These are phyloP conservation scores for Calcarisporium arbuscula DNA, from an alignment of 2,329 filamentous ascomycete genomes.

Conservation along the genomic window DNA sequence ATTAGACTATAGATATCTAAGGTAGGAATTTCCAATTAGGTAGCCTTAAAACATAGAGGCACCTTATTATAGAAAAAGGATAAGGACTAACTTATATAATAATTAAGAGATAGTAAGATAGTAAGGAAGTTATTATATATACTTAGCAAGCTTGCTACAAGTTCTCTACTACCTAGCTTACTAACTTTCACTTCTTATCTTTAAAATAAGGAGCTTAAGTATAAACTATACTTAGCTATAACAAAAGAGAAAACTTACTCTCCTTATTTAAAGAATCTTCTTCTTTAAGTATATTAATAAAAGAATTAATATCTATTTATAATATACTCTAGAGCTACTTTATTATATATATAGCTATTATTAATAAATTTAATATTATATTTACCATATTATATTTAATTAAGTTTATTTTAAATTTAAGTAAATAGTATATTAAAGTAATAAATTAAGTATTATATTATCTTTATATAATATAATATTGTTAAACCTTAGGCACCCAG, in stretches of 20 bases:
- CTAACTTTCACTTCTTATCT: not conserved
- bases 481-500: not conserved
- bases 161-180: not conserved
- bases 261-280: not conserved
- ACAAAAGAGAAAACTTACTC: not conserved
- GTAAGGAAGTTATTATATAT: not conserved
- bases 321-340: no score
- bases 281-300: not conserved
- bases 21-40: no score
- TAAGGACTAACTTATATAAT: not conserved
- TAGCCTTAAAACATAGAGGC: no score
- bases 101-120: not conserved
- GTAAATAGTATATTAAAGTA: not conserved
- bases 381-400: not conserved
- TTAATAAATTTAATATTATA: not conserved
- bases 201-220: not conserved
- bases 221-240: not conserved
- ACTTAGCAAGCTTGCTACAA: not conserved
- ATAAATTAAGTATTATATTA: not conserved
- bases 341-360: conserved; percentile 1
- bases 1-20: no score
- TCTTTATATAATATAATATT: not conserved
- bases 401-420: not conserved
- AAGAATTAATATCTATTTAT: not conserved
- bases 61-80: not conserved